Conservation (phyloP, 495 filamentous ascomycete species). For the Apodospora peruviana region DNA sequence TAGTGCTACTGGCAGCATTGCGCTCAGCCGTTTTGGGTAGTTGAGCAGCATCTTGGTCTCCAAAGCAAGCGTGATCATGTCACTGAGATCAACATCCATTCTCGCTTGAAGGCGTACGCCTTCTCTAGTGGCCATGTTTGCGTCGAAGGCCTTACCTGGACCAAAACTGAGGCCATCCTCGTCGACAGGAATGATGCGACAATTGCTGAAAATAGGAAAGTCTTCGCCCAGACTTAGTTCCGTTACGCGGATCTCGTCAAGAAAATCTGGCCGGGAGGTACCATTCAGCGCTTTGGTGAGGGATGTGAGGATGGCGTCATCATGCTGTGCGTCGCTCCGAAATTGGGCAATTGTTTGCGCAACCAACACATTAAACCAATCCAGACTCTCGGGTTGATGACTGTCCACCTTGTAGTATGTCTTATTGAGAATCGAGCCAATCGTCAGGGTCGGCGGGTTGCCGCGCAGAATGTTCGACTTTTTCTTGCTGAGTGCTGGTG, state of each 20-base stretch:
- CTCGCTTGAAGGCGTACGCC: conserved; percentile 76
- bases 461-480: conserved; percentile 67
- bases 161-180: conserved; percentile 53
- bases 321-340: conserved; percentile 78
- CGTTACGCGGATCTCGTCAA: conserved; percentile 88
- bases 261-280: conserved; percentile 76
- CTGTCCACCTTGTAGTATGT: conserved; percentile 96
- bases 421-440: conserved; percentile 86
- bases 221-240: conserved; percentile 92
- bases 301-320: conserved; percentile 91
- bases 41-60: conserved; percentile 93
- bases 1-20: conserved; percentile 87
- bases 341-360: conserved; percentile 97
- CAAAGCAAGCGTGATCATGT: conserved; percentile 87
- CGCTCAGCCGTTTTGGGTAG: conserved; percentile 81
- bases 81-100: conserved; percentile 94
- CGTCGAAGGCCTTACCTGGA: conserved; percentile 42
- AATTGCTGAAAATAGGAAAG: conserved; percentile 98
- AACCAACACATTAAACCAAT: conserved; percentile 98
- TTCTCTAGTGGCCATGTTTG: conserved; percentile 47
- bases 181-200: conserved; percentile 81
- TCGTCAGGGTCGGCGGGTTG: conserved; percentile 59
- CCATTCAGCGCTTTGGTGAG: conserved; percentile 85
- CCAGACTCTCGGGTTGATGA: conserved; percentile 96
- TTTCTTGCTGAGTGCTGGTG: conserved; percentile 59